phyloP scores from a whole-genome alignment of 2,329 filamentous ascomycete species.

The Epichloe gansuensis region DNA sequence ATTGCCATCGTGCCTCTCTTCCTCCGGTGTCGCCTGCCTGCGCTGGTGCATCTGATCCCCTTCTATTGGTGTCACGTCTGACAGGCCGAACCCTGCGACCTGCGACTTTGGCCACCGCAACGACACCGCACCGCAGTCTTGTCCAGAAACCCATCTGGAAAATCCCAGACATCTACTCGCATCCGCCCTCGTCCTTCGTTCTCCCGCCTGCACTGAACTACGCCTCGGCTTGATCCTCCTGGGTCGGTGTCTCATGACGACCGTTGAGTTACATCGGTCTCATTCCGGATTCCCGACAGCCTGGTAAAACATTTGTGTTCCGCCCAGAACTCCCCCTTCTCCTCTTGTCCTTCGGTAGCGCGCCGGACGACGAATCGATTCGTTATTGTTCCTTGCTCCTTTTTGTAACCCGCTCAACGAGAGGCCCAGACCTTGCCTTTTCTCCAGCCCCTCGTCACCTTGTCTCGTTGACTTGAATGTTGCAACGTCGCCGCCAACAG shows the following conservation, averaged over 20 bases:
- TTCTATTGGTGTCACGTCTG: neutral
- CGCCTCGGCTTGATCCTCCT: neutral
- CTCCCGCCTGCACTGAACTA: neutral
- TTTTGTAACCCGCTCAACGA: neutral
- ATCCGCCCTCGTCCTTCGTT: neutral
- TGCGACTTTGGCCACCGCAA: neutral
- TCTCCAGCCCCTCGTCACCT: neutral
- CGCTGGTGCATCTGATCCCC: neutral
- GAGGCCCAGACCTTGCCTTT: neutral
- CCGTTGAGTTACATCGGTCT: neutral
- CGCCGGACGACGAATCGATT: neutral
- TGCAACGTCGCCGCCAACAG: too few species aligned
- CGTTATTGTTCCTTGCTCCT: neutral
- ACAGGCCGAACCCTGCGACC: neutral
- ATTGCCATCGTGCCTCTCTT: neutral
- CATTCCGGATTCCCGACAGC: neutral
- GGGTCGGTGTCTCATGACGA: neutral
- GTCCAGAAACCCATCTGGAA: neutral
- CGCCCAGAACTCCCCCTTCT: neutral
- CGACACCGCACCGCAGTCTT: neutral
- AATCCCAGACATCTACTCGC: neutral
- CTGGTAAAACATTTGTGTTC: neutral
- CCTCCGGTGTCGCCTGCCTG: neutral
- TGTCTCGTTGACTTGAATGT: neutral
- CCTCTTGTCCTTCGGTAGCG: neutral